Conservation (phyloP, 495 filamentous ascomycete genomes). For the Aspergillus wentii region DNA sequence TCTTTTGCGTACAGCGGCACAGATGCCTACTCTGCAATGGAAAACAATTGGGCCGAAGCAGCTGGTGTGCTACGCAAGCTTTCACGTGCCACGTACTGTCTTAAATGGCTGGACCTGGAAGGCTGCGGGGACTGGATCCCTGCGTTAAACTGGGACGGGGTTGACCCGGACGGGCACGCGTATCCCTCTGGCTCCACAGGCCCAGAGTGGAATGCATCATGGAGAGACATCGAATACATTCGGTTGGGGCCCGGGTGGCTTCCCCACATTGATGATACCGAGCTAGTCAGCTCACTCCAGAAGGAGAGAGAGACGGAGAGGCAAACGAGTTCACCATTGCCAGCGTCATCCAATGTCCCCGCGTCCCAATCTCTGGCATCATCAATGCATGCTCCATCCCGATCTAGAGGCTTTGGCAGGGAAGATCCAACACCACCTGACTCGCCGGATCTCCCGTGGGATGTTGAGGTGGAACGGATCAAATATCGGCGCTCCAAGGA, state of each 20-base stretch:
- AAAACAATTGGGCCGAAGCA: constrained; percentile 67
- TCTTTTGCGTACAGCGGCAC: constrained; percentile 57
- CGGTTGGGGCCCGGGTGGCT: constrained; percentile 50
- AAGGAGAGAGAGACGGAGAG: neutral
- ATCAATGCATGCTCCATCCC: constrained; percentile 14
- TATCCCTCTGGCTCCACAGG: constrained; percentile 21
- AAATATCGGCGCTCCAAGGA: constrained; percentile 23
- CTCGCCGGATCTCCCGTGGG: constrained; percentile 18
- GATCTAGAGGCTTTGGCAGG: no score
- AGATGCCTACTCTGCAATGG: constrained; percentile 58
- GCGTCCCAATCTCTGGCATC: constrained; percentile 11
- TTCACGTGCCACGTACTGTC: constrained; percentile 58
- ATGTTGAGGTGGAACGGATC: constrained; percentile 27
- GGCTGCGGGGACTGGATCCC: constrained; percentile 69
- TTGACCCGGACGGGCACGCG: constrained; percentile 21
- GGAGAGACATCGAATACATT: constrained; percentile 46
- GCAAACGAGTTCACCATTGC: no score
- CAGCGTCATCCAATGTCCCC: neutral
- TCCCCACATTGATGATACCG: constrained; percentile 11
- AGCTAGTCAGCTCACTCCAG: constrained; percentile 3
- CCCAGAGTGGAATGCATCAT: constrained; percentile 47
- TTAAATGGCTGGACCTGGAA: constrained; percentile 77
- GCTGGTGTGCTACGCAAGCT: constrained; percentile 64
- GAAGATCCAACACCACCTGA: neutral
- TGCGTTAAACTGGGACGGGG: constrained; percentile 50